Base-by-base conservation (phyloP, 2,329 filamentous ascomycete genomes). In the Esteya vermicola region DNA sequence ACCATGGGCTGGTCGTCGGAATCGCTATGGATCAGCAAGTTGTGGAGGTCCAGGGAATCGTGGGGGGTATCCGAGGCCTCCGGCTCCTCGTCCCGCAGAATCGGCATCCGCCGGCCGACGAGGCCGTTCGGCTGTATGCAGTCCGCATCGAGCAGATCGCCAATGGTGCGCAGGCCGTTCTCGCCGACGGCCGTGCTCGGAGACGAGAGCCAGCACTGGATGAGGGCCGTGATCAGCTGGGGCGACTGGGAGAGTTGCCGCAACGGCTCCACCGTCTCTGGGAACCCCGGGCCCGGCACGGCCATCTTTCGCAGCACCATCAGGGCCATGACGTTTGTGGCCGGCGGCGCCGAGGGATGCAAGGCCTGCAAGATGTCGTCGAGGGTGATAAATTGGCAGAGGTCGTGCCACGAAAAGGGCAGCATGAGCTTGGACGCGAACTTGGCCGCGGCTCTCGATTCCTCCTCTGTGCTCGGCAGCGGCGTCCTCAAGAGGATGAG, bases 131-230 rank as follows among this genome's bases (percentile, higher is more conserved):
- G 56, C 13, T 59, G 47, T 9, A 65, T 61, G 46, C 67, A 73
- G 53, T 78, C 74, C 7, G 66, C 58, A 37, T 74, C 66, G 4
- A 78, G 60, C 27, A 78, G 51, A 46, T 72, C 66, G 2, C 65
- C 65, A 3, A 79, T 52, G 2, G 70, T 63, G 38, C 56, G 61
- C 2, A 60, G 60, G 3, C 65, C 71, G 25, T 62, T 64, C 50
- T 75, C 68, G 10, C 68, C 72, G 3, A 77, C 70, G 53, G 13
- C 65, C 59, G 6, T 66, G 60, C 33, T 67, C 61, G 20, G 70
- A 64, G 10, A 71, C 69, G 8, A 77, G 54, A 2, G 62, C 57
- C 45, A 77, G 58, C 14, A 66, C 58, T 33, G 57, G 9, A 63
- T 56, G 4, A 62, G 56, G 6, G 62, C 52, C 2, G 33, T n/a